phyloP scores from a whole-genome alignment of 176 grass and related monocot species.

The Poa annua region DNA sequence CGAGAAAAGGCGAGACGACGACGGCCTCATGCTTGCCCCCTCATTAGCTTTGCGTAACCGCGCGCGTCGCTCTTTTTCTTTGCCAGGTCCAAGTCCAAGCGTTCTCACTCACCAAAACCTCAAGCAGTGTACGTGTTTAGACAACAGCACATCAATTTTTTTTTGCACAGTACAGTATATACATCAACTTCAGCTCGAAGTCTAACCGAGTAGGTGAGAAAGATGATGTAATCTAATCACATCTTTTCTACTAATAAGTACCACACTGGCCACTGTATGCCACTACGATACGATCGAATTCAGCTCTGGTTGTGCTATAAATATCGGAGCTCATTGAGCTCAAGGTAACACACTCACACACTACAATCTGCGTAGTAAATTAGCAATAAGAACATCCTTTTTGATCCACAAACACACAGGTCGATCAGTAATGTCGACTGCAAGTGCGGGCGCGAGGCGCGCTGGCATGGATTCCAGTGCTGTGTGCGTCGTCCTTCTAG shows the following conservation, averaged over 20 bases:
- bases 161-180: no score
- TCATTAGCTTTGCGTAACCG: conserved; percentile 5
- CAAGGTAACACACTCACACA: conserved; percentile 22
- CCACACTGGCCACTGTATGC: background rate
- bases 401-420: background rate
- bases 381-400: background rate
- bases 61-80: conserved; percentile 3
- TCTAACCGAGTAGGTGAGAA: conserved; percentile 33
- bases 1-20: conserved; percentile 5
- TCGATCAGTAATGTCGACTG: background rate
- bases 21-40: background rate
- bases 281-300: background rate
- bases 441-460: background rate
- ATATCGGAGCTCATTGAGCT: background rate
- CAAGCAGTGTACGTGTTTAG: background rate
- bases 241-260: background rate
- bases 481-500: background rate
- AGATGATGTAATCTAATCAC: conserved; percentile 23
- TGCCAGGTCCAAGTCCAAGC: conserved; percentile 12
- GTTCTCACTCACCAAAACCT: conserved; percentile 29
- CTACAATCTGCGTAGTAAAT: background rate
- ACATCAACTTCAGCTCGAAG: conserved; percentile 26
- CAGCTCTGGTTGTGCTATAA: background rate
- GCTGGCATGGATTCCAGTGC: background rate
- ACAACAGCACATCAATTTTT: background rate